Conservation (phyloP, 129 eudicot genomes). For the Helichrysum umbraculigerum region DNA sequence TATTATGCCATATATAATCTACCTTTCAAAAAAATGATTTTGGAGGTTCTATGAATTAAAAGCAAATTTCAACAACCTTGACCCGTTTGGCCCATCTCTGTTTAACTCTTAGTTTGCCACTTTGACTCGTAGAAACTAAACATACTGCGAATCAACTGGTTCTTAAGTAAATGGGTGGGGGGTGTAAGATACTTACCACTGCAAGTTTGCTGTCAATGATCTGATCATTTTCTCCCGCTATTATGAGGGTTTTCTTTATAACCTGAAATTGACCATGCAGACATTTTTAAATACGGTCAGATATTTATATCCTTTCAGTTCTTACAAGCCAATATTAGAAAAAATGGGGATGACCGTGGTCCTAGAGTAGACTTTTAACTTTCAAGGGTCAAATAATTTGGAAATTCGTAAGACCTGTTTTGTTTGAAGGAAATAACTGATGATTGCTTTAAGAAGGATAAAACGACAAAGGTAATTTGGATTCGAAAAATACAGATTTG, state of each 20-base stretch:
- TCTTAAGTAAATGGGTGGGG: background rate
- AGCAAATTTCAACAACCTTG: background rate
- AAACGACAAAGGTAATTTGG: background rate
- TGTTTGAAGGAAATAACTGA: background rate
- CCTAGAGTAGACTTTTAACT: background rate
- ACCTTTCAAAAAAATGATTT: background rate
- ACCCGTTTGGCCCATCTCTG: background rate
- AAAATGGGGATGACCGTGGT: background rate
- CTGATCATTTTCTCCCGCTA: constrained; percentile 83
- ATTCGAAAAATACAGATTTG: background rate
- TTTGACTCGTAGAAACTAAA: background rate
- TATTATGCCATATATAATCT: background rate
- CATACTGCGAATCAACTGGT: background rate
- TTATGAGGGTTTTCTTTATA: constrained; percentile 58
- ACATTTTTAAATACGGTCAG: background rate
- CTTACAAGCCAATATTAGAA: background rate
- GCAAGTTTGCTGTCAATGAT: constrained; percentile 75
- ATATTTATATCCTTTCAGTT: background rate
- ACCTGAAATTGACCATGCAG: constrained; percentile 44
- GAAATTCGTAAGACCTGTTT: too few relatives aligned
- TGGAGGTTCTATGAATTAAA: background rate
- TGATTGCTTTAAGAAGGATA: background rate
- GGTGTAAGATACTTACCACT: constrained; percentile 46
- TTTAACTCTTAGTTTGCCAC: background rate
- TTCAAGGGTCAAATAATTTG: background rate